phyloP scores from a whole-genome alignment of 2,329 filamentous ascomycete species.

The Colletotrichum coccodes region DNA sequence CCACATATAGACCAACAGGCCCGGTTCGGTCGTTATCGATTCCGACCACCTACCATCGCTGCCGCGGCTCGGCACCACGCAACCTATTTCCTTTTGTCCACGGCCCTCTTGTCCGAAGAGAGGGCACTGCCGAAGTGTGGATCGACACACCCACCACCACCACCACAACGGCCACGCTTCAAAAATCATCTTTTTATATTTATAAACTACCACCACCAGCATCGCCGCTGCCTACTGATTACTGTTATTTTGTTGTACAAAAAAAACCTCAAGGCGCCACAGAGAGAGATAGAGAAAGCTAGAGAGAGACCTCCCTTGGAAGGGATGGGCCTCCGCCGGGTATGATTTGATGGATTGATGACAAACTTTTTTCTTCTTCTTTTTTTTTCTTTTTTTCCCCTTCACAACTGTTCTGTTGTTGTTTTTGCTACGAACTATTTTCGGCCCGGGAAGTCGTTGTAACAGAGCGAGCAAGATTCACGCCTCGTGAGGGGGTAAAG shows the following conservation, averaged over 20 bases:
- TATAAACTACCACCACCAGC: conserved; percentile 6
- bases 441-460: too few species aligned
- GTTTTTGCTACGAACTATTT: too few species aligned
- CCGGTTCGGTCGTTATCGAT: background rate
- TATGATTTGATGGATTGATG: conserved; percentile 17
- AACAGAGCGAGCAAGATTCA: too few species aligned
- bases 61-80: conserved; percentile 13
- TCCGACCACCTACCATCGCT: conserved; percentile 3
- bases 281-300: background rate
- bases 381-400: too few species aligned
- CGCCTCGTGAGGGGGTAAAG: too few species aligned
- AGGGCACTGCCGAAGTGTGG: background rate
- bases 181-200: background rate
- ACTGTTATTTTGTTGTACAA: conserved; percentile 21
- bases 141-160: background rate
- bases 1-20: conserved; percentile 13
- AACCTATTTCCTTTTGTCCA: background rate
- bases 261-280: conserved; percentile 16
- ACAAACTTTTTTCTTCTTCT: too few species aligned
- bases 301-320: background rate
- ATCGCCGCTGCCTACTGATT: background rate
- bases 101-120: background rate
- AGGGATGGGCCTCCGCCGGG: conserved; percentile 6
- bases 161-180: background rate
- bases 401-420: too few species aligned